Conservation (phyloP, 1,139 yeast genomes). For the Blastobotrys elegans region DNA sequence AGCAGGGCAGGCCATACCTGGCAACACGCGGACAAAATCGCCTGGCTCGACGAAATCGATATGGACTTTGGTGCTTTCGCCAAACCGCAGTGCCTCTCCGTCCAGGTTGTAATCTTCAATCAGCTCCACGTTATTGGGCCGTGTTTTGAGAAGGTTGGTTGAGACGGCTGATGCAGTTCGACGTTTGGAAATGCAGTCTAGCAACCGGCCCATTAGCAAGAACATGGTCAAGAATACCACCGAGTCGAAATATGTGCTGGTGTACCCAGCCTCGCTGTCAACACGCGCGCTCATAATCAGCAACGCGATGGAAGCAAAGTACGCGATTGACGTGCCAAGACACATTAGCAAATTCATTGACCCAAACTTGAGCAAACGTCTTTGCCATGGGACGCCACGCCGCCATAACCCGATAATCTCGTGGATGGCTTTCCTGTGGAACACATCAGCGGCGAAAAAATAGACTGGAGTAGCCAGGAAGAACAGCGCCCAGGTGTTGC, state of each 20-base stretch:
- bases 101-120: constrained; percentile 31
- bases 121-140: constrained; percentile 48
- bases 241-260: constrained; percentile 70
- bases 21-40: constrained; percentile 51
- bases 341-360: constrained; percentile 72
- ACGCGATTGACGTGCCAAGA: constrained; percentile 68
- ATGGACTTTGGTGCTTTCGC: constrained; percentile 37
- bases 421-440: constrained; percentile 59
- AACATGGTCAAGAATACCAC: constrained; percentile 72
- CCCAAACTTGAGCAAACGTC: constrained; percentile 62
- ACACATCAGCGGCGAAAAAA: constrained; percentile 68
- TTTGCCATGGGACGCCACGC: constrained; percentile 49
- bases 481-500: constrained; percentile 63
- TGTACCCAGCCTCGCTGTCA: constrained; percentile 39
- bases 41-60: constrained; percentile 57
- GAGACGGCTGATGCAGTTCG: constrained; percentile 64
- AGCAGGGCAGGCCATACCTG: constrained; percentile 71
- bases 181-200: constrained; percentile 61
- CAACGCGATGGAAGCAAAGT: constrained; percentile 60
- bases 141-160: constrained; percentile 47
- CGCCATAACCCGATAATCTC: constrained; percentile 58
- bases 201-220: constrained; percentile 60
- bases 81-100: constrained; percentile 1
- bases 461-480: constrained; percentile 68
- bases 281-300: constrained; percentile 47